A percentile compares a stretch with the other conserved stretches of the same genome.
Conservation (phyloP, 306 rosid species). For the Castanopsis chinensis region DNA sequence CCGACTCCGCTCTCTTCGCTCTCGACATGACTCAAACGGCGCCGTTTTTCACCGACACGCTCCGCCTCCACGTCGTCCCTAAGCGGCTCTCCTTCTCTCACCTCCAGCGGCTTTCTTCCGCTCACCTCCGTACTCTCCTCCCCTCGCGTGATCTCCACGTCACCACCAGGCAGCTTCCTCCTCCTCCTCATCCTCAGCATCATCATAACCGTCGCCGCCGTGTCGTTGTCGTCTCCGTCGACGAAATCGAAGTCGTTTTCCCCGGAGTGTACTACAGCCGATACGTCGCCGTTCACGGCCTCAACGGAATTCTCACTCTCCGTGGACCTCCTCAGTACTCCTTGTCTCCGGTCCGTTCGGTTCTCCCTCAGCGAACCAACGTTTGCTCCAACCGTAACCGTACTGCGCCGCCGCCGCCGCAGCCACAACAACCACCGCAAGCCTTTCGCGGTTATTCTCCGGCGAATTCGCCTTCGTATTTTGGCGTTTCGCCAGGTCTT, state of each 20-base stretch:
- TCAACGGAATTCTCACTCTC: constrained; percentile 22
- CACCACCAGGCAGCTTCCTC: constrained; percentile 8
- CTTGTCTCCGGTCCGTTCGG: neutral
- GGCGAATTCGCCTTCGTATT: too few species aligned
- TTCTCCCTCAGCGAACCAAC: neutral
- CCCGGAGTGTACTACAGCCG: constrained; percentile 26
- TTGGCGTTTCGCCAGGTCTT: too few species aligned
- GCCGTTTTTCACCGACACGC: constrained; percentile 45
- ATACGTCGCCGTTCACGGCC: constrained; percentile 30
- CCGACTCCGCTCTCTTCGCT: constrained; percentile 58
- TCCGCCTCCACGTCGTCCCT: constrained; percentile 60
- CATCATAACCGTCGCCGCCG: neutral
- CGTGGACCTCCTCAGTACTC: neutral
- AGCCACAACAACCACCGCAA: too few species aligned
- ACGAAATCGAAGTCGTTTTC: constrained; percentile 31
- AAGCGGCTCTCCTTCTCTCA: constrained; percentile 49
- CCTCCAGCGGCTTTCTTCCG: constrained; percentile 39
- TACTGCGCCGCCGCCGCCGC: too few species aligned
- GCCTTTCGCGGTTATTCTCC: too few species aligned
- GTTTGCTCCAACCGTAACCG: too few species aligned
- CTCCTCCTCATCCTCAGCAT: neutral
- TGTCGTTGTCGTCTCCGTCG: constrained; percentile 15
- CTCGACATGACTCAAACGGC: constrained; percentile 59
- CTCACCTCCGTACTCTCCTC: constrained; percentile 51
- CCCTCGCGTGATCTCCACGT: constrained; percentile 23